phyloP scores from a whole-genome alignment of 305 asterid genomes.

The Lippia alba region DNA sequence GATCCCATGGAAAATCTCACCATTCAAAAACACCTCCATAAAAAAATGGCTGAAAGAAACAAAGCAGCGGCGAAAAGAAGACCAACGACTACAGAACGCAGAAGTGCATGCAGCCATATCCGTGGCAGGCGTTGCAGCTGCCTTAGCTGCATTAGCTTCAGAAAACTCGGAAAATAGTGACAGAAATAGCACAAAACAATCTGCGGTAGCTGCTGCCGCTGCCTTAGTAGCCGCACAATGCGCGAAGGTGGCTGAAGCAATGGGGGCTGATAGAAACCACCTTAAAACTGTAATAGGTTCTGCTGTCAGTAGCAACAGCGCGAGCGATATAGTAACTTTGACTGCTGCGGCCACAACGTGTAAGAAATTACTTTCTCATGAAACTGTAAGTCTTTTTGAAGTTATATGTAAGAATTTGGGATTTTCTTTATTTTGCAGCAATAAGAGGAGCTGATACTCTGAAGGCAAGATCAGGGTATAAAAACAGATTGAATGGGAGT shows the following conservation, averaged over 20 bases:
- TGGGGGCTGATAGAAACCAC: constrained; percentile 91
- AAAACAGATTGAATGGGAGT: constrained; percentile 65
- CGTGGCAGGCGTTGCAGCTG: constrained; percentile 95
- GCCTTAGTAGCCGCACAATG: constrained; percentile 94
- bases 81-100: constrained; percentile 74
- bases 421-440: constrained; percentile 51
- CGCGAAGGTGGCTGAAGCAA: constrained; percentile 88
- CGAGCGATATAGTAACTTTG: constrained; percentile 70
- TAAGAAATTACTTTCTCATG: constrained; percentile 27
- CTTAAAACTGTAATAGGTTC: constrained; percentile 71
- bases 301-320: constrained; percentile 64
- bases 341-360: constrained; percentile 91
- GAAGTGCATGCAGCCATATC: constrained; percentile 93
- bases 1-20: constrained; percentile 76
- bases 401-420: not conserved
- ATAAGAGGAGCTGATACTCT: constrained; percentile 87
- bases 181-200: constrained; percentile 46
- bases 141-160: constrained; percentile 87
- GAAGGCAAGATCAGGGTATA: constrained; percentile 67
- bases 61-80: constrained; percentile 77
- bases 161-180: constrained; percentile 52
- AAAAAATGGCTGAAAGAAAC: constrained; percentile 92
- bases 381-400: no score
- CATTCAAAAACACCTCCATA: constrained; percentile 62
- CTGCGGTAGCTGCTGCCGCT: constrained; percentile 86